Evolutionary conservation across 2,329 filamentous ascomycete genomes (phyloP).

Genomic region (Curvularia hawaiiensis): DNA sequence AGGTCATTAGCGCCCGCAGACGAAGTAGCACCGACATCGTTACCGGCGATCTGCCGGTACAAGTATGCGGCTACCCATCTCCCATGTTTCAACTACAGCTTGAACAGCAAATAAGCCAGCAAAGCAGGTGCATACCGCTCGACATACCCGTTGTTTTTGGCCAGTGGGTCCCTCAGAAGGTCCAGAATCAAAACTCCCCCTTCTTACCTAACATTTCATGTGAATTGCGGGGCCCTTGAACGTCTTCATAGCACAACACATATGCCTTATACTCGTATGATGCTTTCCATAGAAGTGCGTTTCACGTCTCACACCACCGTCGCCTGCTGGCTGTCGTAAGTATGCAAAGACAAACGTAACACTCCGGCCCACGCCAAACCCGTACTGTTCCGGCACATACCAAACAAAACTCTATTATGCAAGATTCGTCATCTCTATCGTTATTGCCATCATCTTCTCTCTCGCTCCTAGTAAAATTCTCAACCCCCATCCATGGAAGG

Average conservation of each 20-base stretch:
- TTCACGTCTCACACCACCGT: neutral
- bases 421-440: neutral
- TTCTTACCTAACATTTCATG: neutral
- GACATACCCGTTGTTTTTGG: too few species aligned
- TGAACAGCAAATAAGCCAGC: neutral
- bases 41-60: slow-evolving; percentile 6
- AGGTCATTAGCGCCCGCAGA: slow-evolving; percentile 7
- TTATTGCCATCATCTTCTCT: neutral
- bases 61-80: neutral
- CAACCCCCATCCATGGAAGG: neutral
- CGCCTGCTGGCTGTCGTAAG: neutral
- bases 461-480: neutral
- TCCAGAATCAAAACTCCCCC: neutral
- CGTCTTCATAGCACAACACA: neutral
- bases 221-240: neutral
- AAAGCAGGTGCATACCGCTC: neutral
- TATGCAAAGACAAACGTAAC: neutral
- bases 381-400: neutral
- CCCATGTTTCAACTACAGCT: neutral
- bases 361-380: neutral
- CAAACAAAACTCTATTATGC: neutral
- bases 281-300: neutral
- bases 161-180: neutral
- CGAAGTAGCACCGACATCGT: slow-evolving; percentile 6
- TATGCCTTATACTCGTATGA: neutral